Conservation (phyloP, 768 basidiomycete species). For the Suillus tomentosus region DNA sequence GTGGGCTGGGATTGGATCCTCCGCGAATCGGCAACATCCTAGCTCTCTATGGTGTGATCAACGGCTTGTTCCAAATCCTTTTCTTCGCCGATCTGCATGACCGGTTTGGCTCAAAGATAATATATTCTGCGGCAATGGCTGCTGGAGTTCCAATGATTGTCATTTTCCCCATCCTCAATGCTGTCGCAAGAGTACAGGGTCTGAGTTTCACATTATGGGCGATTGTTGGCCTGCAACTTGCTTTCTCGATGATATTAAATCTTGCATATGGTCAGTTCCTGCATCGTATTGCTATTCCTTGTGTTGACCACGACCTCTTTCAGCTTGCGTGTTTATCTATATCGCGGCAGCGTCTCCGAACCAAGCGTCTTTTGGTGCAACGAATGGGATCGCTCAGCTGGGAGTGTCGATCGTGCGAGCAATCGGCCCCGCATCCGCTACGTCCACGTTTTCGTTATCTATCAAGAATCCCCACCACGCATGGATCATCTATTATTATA, state of each 20-base stretch:
- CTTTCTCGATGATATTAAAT: constrained; percentile 48
- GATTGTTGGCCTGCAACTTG: constrained; percentile 50
- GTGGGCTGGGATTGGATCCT: constrained; percentile 69
- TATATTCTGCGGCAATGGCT: constrained; percentile 55
- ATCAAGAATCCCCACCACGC: constrained; percentile 40
- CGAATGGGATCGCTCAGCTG: constrained; percentile 61
- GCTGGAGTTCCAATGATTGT: constrained; percentile 55
- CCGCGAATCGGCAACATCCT: constrained; percentile 65
- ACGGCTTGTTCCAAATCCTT: constrained; percentile 66
- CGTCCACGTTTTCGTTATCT: constrained; percentile 69
- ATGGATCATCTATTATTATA: constrained; percentile 31
- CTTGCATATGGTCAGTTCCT: constrained; percentile 55
- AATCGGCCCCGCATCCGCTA: constrained; percentile 57
- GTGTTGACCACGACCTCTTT: not conserved
- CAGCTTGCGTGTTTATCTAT: constrained; percentile 72
- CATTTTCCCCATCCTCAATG: constrained; percentile 62
- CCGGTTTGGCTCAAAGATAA: constrained; percentile 62
- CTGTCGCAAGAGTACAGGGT: constrained; percentile 52
- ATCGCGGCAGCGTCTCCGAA: constrained; percentile 68
- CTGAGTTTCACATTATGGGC: constrained; percentile 50
- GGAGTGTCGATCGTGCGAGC: constrained; percentile 40
- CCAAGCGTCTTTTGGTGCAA: constrained; percentile 64
- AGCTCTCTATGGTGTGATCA: constrained; percentile 60
- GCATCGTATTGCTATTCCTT: not conserved
- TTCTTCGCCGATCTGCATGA: constrained; percentile 66